Percentiles rank a stretch among this genome's conserved stretches.
These are phyloP conservation scores for Acer campestre DNA, from an alignment of 345 rosid species.

Conservation along the genomic window DNA sequence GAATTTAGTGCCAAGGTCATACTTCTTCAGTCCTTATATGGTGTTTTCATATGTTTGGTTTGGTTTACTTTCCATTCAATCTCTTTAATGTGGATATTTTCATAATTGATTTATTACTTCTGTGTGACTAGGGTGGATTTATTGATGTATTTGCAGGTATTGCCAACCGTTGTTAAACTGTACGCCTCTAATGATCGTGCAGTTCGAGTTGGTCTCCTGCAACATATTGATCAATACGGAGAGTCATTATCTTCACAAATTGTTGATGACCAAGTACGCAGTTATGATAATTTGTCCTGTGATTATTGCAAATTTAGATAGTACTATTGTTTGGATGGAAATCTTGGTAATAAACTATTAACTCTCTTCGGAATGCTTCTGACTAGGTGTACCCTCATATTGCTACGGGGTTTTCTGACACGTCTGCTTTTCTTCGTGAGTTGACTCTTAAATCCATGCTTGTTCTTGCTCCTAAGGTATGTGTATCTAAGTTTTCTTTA, in stretches of 20 bases:
- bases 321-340: constrained; percentile 6
- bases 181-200: constrained; percentile 96
- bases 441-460: constrained; percentile 99
- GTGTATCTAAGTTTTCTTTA: constrained; percentile 1
- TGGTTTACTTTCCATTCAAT: not conserved
- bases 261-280: constrained; percentile 94
- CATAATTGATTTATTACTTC: constrained; percentile 2
- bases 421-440: constrained; percentile 93
- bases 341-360: constrained; percentile 8
- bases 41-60: constrained; percentile 2
- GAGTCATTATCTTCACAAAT: constrained; percentile 81
- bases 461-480: constrained; percentile 92
- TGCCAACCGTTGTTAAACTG: constrained; percentile 87
- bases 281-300: constrained; percentile 8
- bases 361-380: constrained; percentile 22
- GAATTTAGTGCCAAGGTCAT: constrained; percentile 85
- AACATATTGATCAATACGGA: constrained; percentile 97
- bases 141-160: constrained; percentile 53
- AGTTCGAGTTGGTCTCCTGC: constrained; percentile 86
- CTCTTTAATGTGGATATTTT: constrained; percentile 17
- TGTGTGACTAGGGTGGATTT: constrained; percentile 12
- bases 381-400: constrained; percentile 87
- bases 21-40: not conserved
- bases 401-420: constrained; percentile 90
- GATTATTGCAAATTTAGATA: constrained; percentile 13